Evolutionary conservation across 1,139 yeast genomes (phyloP).

Genomic region (Scheffersomyces illinoinensis): DNA sequence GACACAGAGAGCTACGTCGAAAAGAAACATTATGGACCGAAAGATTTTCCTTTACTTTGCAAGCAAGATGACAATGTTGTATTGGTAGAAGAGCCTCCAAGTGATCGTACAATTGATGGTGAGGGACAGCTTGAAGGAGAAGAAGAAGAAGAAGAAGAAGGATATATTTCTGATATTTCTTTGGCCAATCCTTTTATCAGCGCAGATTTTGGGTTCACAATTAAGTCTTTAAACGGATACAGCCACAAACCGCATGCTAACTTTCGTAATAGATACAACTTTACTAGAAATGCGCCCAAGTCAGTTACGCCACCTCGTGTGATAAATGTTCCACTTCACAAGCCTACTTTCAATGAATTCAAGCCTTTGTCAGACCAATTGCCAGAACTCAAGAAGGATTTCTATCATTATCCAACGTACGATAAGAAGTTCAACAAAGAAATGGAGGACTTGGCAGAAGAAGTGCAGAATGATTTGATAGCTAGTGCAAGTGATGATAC

Average conservation of each 20-base stretch:
- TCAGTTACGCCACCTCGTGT: conserved; percentile 5
- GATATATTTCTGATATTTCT: conserved; percentile 49
- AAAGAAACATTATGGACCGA: conserved; percentile 23
- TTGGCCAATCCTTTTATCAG: conserved; percentile 53
- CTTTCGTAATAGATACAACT: conserved; percentile 9
- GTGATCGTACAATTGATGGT: background rate
- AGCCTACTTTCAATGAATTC: conserved; percentile 31
- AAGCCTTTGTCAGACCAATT: conserved; percentile 28
- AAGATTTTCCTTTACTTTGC: conserved; percentile 36
- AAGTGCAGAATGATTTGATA: conserved; percentile 9
- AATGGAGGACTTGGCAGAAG: conserved; percentile 18
- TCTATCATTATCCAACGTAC: conserved; percentile 31
- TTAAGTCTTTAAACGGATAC: conserved; percentile 26
- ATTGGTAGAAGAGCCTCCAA: background rate
- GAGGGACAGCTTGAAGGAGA: conserved; percentile 14
- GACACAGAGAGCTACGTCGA: conserved; percentile 7
- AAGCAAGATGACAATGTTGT: background rate
- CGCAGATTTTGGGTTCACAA: conserved; percentile 51
- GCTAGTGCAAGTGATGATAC: conserved; percentile 11
- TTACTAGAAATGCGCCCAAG: conserved; percentile 5
- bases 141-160: conserved; percentile 22
- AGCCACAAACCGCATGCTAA: conserved; percentile 15
- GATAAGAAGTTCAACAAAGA: conserved; percentile 16
- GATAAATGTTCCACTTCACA: conserved; percentile 30
- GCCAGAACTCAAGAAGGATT: conserved; percentile 29